Base-by-base conservation (phyloP, 129 eudicot species). In the Artemisia argyi region DNA sequence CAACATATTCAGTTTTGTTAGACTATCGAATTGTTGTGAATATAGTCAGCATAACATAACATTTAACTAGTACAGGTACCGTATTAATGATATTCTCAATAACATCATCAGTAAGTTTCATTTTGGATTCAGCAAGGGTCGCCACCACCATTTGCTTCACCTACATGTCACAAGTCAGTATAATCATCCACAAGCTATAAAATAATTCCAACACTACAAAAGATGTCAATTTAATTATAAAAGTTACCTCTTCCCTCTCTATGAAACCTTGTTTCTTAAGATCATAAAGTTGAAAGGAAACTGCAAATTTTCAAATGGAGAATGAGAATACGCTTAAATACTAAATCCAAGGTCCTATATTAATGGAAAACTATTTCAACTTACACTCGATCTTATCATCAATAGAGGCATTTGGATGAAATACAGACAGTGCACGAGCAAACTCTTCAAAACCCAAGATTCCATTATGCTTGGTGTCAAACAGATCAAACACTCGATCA, bases 101-200 rank as follows among this genome's bases (percentile, higher is more conserved):
- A 62, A 85, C 95, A 72, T 82, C 90, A 48, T 88, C 91, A 0
- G 86, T 75, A 39, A 88, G 86, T 70, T 88, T 88, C 95, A 88
- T 88, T 63, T 88, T 90, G 18, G 95, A 88, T 76, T 88, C 95
- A 32, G 95, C 95, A 77, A 88, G 88, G 50, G 90, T 88, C 8
- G 95, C 95, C 50, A 80, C 95, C 39, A 85, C 86, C 91, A 88
- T 88, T 75, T 85, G 90, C 78, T 88, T 85, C 46, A 88, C 95
- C 76, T 59, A 22, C 67, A 46, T 59, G 30, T 71, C 10, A 26
- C 22, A 63, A 32, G 11, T 63, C 20, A n/a, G 35, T 62, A 64
- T 16, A 64, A 39, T 42, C 0, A 39, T 17, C 18, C 50, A 64
- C 13, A 64, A 39, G 68, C 44, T 35, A 35, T 13, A n/a, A 61